These are phyloP conservation scores for Acer negundo DNA, from an alignment of 345 rosid species.

Conservation along the genomic window DNA sequence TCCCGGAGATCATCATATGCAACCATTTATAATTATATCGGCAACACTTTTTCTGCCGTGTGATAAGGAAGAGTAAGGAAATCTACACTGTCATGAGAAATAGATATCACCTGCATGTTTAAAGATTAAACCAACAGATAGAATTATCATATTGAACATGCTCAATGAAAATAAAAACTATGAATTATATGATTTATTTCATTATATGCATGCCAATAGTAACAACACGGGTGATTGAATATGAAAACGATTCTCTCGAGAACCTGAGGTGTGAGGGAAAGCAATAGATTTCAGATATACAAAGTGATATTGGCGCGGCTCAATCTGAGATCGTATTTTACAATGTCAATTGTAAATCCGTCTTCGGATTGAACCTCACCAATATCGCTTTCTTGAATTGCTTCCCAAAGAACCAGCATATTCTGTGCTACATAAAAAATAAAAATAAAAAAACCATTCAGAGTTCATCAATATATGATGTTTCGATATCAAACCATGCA, in stretches of 20 bases:
- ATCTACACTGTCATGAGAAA: background rate
- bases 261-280: slow-evolving; percentile 16
- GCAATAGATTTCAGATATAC: background rate
- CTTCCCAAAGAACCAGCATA: slow-evolving; percentile 23
- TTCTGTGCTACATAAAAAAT: background rate
- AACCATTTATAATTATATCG: background rate
- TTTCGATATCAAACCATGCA: background rate
- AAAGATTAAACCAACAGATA: background rate
- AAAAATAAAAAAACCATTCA: too few species aligned
- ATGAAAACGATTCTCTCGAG: background rate
- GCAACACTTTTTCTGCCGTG: background rate
- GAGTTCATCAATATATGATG: background rate
- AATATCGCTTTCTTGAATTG: slow-evolving; percentile 64
- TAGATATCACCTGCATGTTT: background rate
- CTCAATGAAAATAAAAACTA: background rate
- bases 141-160: background rate
- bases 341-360: slow-evolving; percentile 53
- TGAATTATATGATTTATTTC: too few species aligned
- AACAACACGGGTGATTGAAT: too few species aligned
- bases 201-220: background rate
- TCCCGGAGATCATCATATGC: background rate
- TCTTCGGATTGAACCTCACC: slow-evolving; percentile 98
- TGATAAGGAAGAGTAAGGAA: background rate
- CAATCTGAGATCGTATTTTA: slow-evolving; percentile 88
- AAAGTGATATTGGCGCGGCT: slow-evolving; percentile 99